Conservation (phyloP, 2,329 filamentous ascomycete genomes). For the Penicillium sp. region DNA sequence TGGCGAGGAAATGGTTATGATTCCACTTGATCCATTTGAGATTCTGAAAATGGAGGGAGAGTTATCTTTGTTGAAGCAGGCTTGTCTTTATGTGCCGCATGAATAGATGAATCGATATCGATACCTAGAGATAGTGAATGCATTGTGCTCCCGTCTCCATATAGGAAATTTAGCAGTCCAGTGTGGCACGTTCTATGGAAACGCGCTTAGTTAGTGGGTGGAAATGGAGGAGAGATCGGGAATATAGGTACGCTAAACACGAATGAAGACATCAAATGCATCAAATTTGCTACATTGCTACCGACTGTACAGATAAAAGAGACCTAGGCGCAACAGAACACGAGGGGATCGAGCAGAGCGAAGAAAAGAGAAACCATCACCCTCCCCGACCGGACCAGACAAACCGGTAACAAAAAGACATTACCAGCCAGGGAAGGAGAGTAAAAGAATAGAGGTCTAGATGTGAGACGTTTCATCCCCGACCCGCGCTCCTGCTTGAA, state of each 20-base stretch:
- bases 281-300: conserved; percentile 31
- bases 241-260: too few species aligned
- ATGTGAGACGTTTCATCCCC: conserved; percentile 10
- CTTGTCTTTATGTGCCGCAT: conserved; percentile 39
- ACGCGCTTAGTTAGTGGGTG: too few species aligned
- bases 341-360: conserved; percentile 25
- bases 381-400: conserved; percentile 10
- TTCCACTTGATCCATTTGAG: conserved; percentile 35
- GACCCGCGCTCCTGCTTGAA: conserved; percentile 20
- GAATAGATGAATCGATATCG: conserved; percentile 10
- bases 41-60: conserved; percentile 26
- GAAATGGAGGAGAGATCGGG: too few species aligned
- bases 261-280: conserved; percentile 27
- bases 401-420: conserved; percentile 8
- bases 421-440: conserved; percentile 17
- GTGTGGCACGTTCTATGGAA: too few species aligned
- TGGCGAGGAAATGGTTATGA: conserved; percentile 39
- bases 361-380: conserved; percentile 24
- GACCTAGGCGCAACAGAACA: conserved; percentile 27
- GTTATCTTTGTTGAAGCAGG: conserved; percentile 29
- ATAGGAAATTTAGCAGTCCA: too few species aligned
- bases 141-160: too few species aligned
- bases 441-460: conserved; percentile 21
- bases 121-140: too few species aligned
- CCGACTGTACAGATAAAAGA: conserved; percentile 27